Evolutionary conservation across 2,329 filamentous ascomycete genomes (phyloP).

Genomic region (Ceratocystis albifundus): DNA sequence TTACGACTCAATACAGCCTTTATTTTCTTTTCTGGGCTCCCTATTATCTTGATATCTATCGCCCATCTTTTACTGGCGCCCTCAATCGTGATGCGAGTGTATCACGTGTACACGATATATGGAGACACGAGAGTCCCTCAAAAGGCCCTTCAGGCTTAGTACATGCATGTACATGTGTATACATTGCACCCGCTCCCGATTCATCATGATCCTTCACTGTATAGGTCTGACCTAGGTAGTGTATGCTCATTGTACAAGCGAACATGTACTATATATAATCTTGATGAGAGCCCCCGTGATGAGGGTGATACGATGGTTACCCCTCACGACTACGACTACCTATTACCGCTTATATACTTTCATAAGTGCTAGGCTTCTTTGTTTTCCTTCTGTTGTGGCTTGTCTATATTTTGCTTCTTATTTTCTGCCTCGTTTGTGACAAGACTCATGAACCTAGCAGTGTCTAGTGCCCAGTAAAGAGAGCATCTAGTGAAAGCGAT

Average conservation of each 20-base stretch:
- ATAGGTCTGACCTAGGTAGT: neutral
- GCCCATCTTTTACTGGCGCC: neutral
- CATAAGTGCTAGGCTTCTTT: neutral
- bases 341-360: neutral
- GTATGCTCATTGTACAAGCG: neutral
- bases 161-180: neutral
- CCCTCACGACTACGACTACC: conserved; percentile 4
- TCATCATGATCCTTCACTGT: neutral
- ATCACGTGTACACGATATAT: neutral
- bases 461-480: too few species aligned
- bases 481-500: too few species aligned
- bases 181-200: neutral
- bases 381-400: neutral
- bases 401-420: neutral
- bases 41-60: neutral
- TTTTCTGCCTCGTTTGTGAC: neutral
- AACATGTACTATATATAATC: too few species aligned
- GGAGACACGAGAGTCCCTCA: neutral
- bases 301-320: neutral
- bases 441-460: too few species aligned
- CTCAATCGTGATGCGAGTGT: neutral
- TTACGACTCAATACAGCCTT: neutral
- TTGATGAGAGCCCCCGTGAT: neutral
- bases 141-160: neutral
- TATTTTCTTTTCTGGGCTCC: neutral